phyloP scores from a whole-genome alignment of 768 basidiomycete species.

The Gloeopeniophorella convolvens region DNA sequence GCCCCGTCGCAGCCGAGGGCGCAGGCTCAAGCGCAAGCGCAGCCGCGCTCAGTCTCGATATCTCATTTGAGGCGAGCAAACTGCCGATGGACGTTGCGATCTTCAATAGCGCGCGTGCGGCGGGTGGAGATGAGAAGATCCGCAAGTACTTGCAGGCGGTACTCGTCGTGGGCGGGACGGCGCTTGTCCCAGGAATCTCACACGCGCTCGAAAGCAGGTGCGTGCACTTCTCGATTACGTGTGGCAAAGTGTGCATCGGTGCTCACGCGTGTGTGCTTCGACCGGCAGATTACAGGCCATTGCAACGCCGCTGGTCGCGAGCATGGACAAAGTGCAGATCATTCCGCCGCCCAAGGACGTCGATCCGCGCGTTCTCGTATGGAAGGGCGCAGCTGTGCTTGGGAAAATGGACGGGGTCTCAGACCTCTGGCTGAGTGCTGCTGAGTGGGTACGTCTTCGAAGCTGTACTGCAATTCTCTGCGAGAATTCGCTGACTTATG shows the following conservation, averaged over 20 bases:
- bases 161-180: slow-evolving; percentile 80
- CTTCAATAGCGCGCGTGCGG: slow-evolving; percentile 85
- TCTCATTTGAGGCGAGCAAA: slow-evolving; percentile 81
- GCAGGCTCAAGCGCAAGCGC: slow-evolving; percentile 11
- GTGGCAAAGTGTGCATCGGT: too few relatives aligned
- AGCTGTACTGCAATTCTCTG: not conserved
- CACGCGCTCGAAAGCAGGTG: slow-evolving; percentile 87
- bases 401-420: slow-evolving; percentile 86
- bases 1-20: slow-evolving; percentile 6
- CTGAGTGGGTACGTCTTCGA: slow-evolving; percentile 71
- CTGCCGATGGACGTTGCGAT: slow-evolving; percentile 89
- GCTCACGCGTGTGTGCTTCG: slow-evolving; percentile 7
- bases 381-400: slow-evolving; percentile 93
- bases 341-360: slow-evolving; percentile 92
- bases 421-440: slow-evolving; percentile 82
- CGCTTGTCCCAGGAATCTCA: slow-evolving; percentile 72
- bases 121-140: slow-evolving; percentile 83
- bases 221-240: too few relatives aligned
- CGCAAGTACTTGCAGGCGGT: slow-evolving; percentile 85
- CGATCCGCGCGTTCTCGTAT: slow-evolving; percentile 82
- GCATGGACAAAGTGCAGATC: slow-evolving; percentile 85
- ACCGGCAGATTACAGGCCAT: slow-evolving; percentile 65
- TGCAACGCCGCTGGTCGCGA: slow-evolving; percentile 71
- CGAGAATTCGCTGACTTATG: slow-evolving; percentile 2
- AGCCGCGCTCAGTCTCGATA: slow-evolving; percentile 54